Percentiles rank a stretch among this genome's conserved stretches.
Conservation (phyloP, 2,329 filamentous ascomycete species). For the Coccinonectria pachysandricola region DNA sequence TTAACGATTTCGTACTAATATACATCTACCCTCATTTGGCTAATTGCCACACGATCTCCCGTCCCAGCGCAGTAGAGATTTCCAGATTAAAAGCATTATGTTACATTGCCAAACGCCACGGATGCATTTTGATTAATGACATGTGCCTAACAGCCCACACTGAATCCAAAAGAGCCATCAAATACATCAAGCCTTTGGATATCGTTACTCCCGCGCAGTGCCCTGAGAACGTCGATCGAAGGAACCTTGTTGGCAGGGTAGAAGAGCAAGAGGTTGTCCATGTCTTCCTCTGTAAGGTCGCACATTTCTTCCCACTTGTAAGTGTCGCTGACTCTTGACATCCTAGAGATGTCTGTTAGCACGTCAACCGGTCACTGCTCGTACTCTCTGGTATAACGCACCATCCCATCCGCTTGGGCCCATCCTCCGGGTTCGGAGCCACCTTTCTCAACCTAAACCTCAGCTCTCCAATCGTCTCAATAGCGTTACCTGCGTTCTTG, state of each 20-base stretch:
- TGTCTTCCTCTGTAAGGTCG: slow-evolving; percentile 70
- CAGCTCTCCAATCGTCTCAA: slow-evolving; percentile 72
- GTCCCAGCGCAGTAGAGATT: too few species aligned
- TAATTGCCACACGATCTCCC: too few species aligned
- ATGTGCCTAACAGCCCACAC: too few species aligned
- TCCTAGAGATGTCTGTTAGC: slow-evolving; percentile 56
- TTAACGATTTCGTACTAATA: too few species aligned
- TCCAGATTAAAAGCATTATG: too few species aligned
- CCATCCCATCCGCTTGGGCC: slow-evolving; percentile 86
- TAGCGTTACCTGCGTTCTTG: slow-evolving; percentile 70
- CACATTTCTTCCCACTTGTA: slow-evolving; percentile 82
- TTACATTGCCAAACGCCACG: too few species aligned
- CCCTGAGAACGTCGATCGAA: slow-evolving; percentile 41
- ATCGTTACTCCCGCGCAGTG: slow-evolving; percentile 37
- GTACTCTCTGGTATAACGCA: too few species aligned
- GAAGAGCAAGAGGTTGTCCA: slow-evolving; percentile 71
- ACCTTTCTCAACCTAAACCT: slow-evolving; percentile 68
- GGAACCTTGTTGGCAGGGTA: slow-evolving; percentile 52
- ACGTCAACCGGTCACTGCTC: too few species aligned
- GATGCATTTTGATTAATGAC: too few species aligned
- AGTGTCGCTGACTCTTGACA: slow-evolving; percentile 80
- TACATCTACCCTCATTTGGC: too few species aligned
- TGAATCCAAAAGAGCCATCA: slow-evolving; percentile 50
- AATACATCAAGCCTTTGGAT: slow-evolving; percentile 42
- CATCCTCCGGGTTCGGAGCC: slow-evolving; percentile 62